A percentile compares a stretch with the other conserved stretches of the same genome.
These are phyloP conservation scores for Isatis lusitanica DNA, from an alignment of 441 rosid species.

Conservation along the genomic window DNA sequence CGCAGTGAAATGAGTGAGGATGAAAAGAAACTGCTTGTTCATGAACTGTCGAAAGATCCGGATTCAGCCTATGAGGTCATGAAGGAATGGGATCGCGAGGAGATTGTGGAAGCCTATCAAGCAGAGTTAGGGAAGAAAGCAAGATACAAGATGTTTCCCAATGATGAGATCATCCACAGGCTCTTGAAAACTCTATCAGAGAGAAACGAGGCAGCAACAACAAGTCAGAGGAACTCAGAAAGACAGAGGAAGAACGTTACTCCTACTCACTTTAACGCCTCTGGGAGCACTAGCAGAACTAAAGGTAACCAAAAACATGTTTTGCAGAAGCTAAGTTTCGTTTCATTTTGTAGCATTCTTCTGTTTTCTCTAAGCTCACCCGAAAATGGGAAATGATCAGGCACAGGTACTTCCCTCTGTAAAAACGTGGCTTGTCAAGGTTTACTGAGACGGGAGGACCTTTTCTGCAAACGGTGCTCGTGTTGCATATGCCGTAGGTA, in stretches of 20 bases:
- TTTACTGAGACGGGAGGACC: slow-evolving; percentile 15
- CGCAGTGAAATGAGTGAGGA: slow-evolving; percentile 62
- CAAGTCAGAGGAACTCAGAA: slow-evolving; percentile 42
- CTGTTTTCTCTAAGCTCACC: not conserved
- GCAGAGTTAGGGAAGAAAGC: slow-evolving; percentile 76
- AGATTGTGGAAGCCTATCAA: slow-evolving; percentile 68
- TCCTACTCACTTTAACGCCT: slow-evolving; percentile 47
- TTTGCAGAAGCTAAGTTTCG: not conserved
- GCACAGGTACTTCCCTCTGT: not conserved
- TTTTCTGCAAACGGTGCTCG: slow-evolving; percentile 46
- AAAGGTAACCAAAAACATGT: slow-evolving; percentile 2
- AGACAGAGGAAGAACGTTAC: slow-evolving; percentile 62
- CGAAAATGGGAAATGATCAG: not conserved
- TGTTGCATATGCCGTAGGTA: slow-evolving; percentile 47
- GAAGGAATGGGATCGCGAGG: slow-evolving; percentile 74
- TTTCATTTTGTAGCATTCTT: not conserved
- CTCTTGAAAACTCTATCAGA: slow-evolving; percentile 42
- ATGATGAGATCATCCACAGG: slow-evolving; percentile 68
- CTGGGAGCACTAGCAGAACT: slow-evolving; percentile 1
- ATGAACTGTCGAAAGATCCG: slow-evolving; percentile 54
- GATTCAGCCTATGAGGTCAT: slow-evolving; percentile 49
- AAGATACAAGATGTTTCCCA: slow-evolving; percentile 78
- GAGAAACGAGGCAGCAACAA: slow-evolving; percentile 39
- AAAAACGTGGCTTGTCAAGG: slow-evolving; percentile 47
- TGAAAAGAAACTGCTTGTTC: slow-evolving; percentile 66